Conservation (phyloP, 2,329 filamentous ascomycete species). For the Clarireedia hainanense region DNA sequence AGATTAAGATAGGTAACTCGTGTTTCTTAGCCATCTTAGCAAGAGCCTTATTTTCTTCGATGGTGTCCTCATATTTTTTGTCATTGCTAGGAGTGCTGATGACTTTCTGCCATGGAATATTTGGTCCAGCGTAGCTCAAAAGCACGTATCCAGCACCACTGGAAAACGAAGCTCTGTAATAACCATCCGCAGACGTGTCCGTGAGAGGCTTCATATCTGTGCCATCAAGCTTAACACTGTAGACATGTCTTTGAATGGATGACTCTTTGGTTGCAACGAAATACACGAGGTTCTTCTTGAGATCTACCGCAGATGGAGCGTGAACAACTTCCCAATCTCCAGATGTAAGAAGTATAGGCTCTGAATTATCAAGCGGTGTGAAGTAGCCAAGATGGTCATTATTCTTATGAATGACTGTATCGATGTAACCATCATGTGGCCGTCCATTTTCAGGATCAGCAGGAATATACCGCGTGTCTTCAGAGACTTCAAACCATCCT, state of each 20-base stretch:
- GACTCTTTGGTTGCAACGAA: conserved; percentile 82
- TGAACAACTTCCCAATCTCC: conserved; percentile 89
- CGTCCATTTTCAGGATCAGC: conserved; percentile 71
- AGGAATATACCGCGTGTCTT: conserved; percentile 78
- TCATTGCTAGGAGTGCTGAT: conserved; percentile 69
- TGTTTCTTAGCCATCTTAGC: conserved; percentile 62
- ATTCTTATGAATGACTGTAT: conserved; percentile 78
- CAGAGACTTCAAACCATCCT: conserved; percentile 93
- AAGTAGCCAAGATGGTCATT: conserved; percentile 94
- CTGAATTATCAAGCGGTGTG: conserved; percentile 70
- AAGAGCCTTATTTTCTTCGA: conserved; percentile 73
- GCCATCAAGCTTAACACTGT: conserved; percentile 80
- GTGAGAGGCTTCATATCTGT: conserved; percentile 66
- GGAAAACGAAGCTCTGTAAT: conserved; percentile 80
- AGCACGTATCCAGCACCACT: conserved; percentile 72
- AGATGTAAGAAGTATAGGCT: conserved; percentile 79
- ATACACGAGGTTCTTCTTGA: conserved; percentile 82
- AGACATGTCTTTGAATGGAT: conserved; percentile 84
- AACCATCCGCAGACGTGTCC: conserved; percentile 64
- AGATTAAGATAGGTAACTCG: conserved; percentile 75
- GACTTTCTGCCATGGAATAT: conserved; percentile 85
- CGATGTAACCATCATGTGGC: conserved; percentile 81
- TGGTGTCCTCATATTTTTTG: conserved; percentile 54
- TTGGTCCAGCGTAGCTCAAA: conserved; percentile 76
- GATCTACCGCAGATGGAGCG: conserved; percentile 75